These are phyloP conservation scores for Alternaria ethzedia DNA, from an alignment of 2,329 filamentous ascomycete species.

Conservation along the genomic window DNA sequence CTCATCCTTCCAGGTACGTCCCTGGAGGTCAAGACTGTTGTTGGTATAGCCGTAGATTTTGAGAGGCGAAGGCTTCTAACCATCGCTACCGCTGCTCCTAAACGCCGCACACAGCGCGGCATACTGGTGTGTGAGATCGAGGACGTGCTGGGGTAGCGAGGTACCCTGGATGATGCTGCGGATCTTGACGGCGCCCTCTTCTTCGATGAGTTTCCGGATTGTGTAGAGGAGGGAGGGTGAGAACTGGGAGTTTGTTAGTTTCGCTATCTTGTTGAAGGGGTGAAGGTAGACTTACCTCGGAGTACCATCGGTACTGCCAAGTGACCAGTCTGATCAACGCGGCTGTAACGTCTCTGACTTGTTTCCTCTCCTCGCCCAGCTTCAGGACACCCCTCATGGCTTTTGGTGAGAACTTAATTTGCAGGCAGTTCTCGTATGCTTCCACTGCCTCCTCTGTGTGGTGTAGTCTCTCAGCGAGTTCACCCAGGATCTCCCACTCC, in stretches of 20 bases:
- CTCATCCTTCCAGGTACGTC: neutral
- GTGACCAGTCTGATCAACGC: slow-evolving; percentile 91
- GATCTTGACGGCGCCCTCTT: slow-evolving; percentile 96
- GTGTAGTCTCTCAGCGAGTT: slow-evolving; percentile 89
- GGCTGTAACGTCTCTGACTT: slow-evolving; percentile 79
- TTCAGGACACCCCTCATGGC: slow-evolving; percentile 85
- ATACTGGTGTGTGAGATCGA: slow-evolving; percentile 96
- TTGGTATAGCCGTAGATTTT: slow-evolving; percentile 20
- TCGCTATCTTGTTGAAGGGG: no score
- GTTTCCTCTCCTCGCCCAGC: slow-evolving; percentile 77
- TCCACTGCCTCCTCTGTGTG: slow-evolving; percentile 91
- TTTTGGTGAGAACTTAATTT: slow-evolving; percentile 90
- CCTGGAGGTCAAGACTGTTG: neutral
- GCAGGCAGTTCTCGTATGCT: slow-evolving; percentile 87
- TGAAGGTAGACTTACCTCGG: slow-evolving; percentile 66
- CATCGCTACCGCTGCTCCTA: slow-evolving; percentile 89
- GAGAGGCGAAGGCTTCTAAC: slow-evolving; percentile 54
- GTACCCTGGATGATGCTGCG: slow-evolving; percentile 97
- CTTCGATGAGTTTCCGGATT: slow-evolving; percentile 91
- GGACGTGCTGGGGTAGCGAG: slow-evolving; percentile 87
- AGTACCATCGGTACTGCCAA: slow-evolving; percentile 99
- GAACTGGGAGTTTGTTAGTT: slow-evolving; percentile 63
- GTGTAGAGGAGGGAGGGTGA: slow-evolving; percentile 87
- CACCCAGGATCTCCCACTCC: slow-evolving; percentile 97
- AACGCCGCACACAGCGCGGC: slow-evolving; percentile 94